Percentiles rank a stretch among this genome's conserved stretches.
These are phyloP conservation scores for Dioscorea zingiberensis DNA, from an alignment of 106 monocot species.

Conservation along the genomic window DNA sequence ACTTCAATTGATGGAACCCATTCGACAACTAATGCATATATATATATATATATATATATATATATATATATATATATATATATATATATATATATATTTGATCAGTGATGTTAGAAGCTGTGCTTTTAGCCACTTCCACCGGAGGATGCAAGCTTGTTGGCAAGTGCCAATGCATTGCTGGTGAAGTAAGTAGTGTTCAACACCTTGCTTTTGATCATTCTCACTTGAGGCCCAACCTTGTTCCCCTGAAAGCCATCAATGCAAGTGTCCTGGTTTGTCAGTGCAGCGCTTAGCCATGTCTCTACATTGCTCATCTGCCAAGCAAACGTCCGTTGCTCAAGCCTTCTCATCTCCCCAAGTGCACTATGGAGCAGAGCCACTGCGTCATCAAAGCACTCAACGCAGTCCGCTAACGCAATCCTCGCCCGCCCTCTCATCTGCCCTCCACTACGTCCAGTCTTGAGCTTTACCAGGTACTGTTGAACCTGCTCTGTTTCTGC, in stretches of 20 bases:
- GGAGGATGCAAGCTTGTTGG: conserved; percentile 6
- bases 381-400: conserved; percentile 15
- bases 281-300: conserved; percentile 25
- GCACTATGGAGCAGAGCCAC: conserved; percentile 5
- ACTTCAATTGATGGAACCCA: no score
- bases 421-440: not conserved
- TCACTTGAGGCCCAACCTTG: not conserved
- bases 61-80: no score
- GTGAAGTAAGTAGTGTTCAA: conserved; percentile 12
- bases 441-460: not conserved
- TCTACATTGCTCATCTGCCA: conserved; percentile 13
- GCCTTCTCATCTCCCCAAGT: conserved; percentile 5
- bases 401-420: conserved; percentile 11
- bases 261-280: conserved; percentile 21
- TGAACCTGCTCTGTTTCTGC: not conserved
- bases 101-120: no score
- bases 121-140: not conserved
- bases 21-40: no score
- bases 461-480: not conserved
- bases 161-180: conserved; percentile 17
- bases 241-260: not conserved
- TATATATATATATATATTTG: no score
- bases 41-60: no score
- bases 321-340: not conserved
- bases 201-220: not conserved